Conservation (phyloP, 768 basidiomycete species). For the Pulveroboletus sp. region DNA sequence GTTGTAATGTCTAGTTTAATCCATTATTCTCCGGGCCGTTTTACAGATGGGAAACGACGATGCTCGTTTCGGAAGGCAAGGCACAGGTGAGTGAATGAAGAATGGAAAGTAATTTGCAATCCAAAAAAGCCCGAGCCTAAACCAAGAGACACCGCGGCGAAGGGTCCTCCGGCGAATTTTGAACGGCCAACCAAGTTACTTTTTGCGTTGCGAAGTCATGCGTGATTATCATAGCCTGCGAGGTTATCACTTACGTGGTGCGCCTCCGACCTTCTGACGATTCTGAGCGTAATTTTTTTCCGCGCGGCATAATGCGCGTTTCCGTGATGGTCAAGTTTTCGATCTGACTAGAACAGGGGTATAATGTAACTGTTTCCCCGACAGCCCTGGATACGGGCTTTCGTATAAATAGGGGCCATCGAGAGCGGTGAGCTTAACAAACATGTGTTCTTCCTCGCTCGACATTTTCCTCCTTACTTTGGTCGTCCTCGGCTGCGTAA, state of each 20-base stretch:
- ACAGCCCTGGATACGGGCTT: not conserved
- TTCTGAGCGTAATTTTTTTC: slow-evolving; percentile 13
- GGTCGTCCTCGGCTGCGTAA: slow-evolving; percentile 9
- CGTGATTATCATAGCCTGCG: slow-evolving; percentile 18
- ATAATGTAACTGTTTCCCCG: slow-evolving; percentile 3
- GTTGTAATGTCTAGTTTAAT: slow-evolving; percentile 21
- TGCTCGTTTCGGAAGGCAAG: slow-evolving; percentile 15
- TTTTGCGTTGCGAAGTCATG: slow-evolving; percentile 13
- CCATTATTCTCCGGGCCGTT: slow-evolving; percentile 5
- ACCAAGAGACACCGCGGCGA: slow-evolving; percentile 29
- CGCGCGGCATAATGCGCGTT: slow-evolving; percentile 6
- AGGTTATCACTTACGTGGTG: slow-evolving; percentile 26
- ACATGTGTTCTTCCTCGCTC: slow-evolving; percentile 10
- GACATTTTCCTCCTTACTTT: slow-evolving; percentile 8
- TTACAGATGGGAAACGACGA: slow-evolving; percentile 2
- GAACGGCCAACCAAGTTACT: slow-evolving; percentile 3
- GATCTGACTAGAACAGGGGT: slow-evolving; percentile 12
- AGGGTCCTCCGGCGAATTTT: slow-evolving; percentile 9
- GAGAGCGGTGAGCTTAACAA: not conserved
- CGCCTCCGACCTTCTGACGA: slow-evolving; percentile 6
- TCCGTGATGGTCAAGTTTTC: not conserved
- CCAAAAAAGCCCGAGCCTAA: slow-evolving; percentile 11
- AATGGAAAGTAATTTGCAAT: slow-evolving; percentile 16
- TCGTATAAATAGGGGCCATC: slow-evolving; percentile 16
- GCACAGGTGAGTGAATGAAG: slow-evolving; percentile 17